Base-by-base conservation (phyloP, 306 rosid genomes). In the Fragaria ananassa region DNA sequence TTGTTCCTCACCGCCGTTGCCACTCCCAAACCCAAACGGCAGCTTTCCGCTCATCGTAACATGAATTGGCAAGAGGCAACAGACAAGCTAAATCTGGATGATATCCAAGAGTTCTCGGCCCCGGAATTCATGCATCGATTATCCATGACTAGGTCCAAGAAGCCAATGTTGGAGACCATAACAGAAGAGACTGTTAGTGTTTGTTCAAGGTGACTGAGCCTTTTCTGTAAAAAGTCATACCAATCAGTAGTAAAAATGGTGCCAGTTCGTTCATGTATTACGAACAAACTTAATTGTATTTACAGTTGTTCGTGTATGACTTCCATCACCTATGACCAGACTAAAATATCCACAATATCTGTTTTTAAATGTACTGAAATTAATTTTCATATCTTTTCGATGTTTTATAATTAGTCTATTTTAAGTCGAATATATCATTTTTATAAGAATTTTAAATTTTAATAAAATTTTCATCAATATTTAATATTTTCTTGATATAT, bases 151-250 rank as follows among this genome's bases (percentile, higher is more conserved):
- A 88, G 96, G 83, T 91, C 96, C 3, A 93, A 77, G 88, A 93
- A 91, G 85, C 98, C 98, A 8, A 76, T 87, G 86, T 53, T 93
- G 71, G 98, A 91, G 77, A 93, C 96, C 9, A 93, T 93, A 78
- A 86, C 82, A 49, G 98, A 93, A 77, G 93, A 93, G 70, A 84
- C 85, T 0, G 56, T 85, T n/a, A 72, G 86, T 0, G 54, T 84
- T 21, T 77, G 64, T 63, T 80, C 82, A 12, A 63, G 80, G 70
- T 87, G 73, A 87, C 44, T 10, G 14, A 45, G 11, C 13, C 41
- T 37, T 37, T 37, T 37, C 41, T 31, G 34, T 31, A 37, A 37
- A 37, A 14, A 13, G 53, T 3, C 62, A 21, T 56, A 21, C 14
- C 62, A 21, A 9, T 9, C 1, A 56, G 62, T 56, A 10, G 62